A percentile compares a stretch with the other conserved stretches of the same genome.
Conservation (phyloP, 345 rosid species). For the Lumnitzera racemosa region DNA sequence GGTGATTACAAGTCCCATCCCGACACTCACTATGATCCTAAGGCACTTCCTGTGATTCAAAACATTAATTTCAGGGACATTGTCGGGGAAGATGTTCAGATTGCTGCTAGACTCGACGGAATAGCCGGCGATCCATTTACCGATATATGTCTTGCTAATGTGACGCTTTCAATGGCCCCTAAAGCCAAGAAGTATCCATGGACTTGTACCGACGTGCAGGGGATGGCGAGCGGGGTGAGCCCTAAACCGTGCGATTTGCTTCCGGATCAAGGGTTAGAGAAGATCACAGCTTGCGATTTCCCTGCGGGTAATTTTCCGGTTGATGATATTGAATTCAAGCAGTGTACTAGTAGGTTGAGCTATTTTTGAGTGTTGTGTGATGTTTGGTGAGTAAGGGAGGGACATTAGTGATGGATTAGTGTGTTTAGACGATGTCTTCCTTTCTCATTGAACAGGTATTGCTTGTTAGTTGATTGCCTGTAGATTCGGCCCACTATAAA, state of each 20-base stretch:
- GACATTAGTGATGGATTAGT: too few relatives aligned
- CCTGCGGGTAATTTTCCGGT: conserved; percentile 12
- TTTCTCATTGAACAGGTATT: too few relatives aligned
- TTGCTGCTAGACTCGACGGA: conserved; percentile 15
- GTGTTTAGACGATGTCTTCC: too few relatives aligned
- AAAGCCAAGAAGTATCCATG: conserved; percentile 18
- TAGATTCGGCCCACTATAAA: too few relatives aligned
- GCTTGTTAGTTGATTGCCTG: too few relatives aligned
- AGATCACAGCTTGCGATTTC: conserved; percentile 14
- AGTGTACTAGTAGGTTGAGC: conserved; percentile 9
- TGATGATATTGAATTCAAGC: conserved; percentile 9
- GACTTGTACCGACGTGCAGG: conserved; percentile 18
- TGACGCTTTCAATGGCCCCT: conserved; percentile 12
- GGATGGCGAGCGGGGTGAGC: conserved; percentile 19
- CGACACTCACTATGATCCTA: conserved; percentile 15
- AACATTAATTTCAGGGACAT: conserved; percentile 18
- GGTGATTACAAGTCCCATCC: conserved; percentile 22
- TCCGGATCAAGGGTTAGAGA: conserved; percentile 14
- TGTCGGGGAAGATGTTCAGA: conserved; percentile 12
- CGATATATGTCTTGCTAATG: conserved; percentile 15
- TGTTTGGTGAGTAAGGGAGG: too few relatives aligned
- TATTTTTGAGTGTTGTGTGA: neutral
- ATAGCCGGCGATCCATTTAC: conserved; percentile 7
- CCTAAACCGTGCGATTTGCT: conserved; percentile 12
- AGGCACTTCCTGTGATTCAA: conserved; percentile 15